Base-by-base conservation (phyloP, 768 basidiomycete species). In the Termitomyces sp. region DNA sequence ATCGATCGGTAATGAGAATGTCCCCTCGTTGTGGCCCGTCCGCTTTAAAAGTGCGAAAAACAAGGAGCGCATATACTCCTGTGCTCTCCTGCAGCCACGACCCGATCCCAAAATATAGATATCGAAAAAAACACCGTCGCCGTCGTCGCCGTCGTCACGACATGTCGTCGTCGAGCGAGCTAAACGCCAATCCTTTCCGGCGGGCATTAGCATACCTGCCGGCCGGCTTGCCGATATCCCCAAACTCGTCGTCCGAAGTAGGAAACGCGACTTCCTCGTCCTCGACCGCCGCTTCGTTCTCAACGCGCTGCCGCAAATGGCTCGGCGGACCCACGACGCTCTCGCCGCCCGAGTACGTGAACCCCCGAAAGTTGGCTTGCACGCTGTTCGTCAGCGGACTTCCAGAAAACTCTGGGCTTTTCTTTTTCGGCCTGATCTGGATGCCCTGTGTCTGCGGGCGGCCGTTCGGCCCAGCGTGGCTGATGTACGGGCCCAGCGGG, bases 331-430 rank as follows among this genome's bases (percentile, higher is more conserved):
- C 76, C 5, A 77, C 69, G 31, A 89, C 70, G 56, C 84, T 86
- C 74, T 89, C 87, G 26, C 85, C 86, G 50, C 88, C 89, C 29
- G 84, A 85, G 68, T 87, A 92, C 8, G 90, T 95, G 78, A 98
- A 98, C 20, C 96, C 96, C 46, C 88, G 82, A 72, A 98, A 98
- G 69, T 97, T 94, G 75, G 95, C 95, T 75, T 98, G 95, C 46
- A 98, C 91, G 67, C 88, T 92, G 69, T 77, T 92, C 61, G 94
- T 95, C 67, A 98, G 76, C 41, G 92, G 93, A 32, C 81, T 85
- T 12, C 83, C 86, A 31, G 68, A 69, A 16, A 70, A 74, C 20
- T 75, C 74, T 61, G 72, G 74, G 69, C 75, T 79, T 67, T 73
- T 76, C 70, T 72, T 74, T 60, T 75, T 75, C 55, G 69, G 73